Conservation (phyloP, 2,329 filamentous ascomycete species). For the Paecilomyces sp. region DNA sequence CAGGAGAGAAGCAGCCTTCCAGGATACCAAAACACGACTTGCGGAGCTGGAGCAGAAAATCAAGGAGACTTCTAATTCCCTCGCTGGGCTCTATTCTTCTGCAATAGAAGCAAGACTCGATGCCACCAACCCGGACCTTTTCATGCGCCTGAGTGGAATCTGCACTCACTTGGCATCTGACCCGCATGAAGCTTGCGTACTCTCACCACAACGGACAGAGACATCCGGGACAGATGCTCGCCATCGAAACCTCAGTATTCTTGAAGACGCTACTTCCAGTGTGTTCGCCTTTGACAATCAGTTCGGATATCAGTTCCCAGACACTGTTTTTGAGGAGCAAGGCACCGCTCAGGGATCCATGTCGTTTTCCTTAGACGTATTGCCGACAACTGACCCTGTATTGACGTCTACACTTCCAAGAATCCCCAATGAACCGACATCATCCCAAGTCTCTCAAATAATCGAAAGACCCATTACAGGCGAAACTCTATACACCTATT, state of each 20-base stretch:
- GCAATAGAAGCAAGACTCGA: conserved; percentile 43
- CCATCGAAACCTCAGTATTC: background rate
- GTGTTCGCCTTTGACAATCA: background rate
- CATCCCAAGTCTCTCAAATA: background rate
- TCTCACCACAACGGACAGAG: background rate
- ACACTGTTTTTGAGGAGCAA: background rate
- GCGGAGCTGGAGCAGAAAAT: conserved; percentile 59
- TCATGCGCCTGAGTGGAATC: background rate
- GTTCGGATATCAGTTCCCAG: background rate
- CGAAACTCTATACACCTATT: conserved; percentile 44
- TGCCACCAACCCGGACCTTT: conserved; percentile 2
- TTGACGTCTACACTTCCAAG: background rate
- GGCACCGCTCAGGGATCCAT: background rate
- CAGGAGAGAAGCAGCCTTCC: conserved; percentile 73
- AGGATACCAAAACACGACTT: conserved; percentile 62
- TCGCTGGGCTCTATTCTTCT: conserved; percentile 59
- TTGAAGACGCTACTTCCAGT: background rate
- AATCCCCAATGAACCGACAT: background rate
- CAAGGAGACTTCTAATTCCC: conserved; percentile 64
- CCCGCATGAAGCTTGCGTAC: background rate
- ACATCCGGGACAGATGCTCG: background rate
- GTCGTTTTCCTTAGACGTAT: background rate
- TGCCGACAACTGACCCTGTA: background rate
- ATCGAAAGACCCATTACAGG: background rate
- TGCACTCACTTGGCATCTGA: background rate